Evolutionary conservation across 306 rosid species (phyloP), one percentile per base, ranked within the genome.

Genomic region (Rubus parviflorus): DNA sequence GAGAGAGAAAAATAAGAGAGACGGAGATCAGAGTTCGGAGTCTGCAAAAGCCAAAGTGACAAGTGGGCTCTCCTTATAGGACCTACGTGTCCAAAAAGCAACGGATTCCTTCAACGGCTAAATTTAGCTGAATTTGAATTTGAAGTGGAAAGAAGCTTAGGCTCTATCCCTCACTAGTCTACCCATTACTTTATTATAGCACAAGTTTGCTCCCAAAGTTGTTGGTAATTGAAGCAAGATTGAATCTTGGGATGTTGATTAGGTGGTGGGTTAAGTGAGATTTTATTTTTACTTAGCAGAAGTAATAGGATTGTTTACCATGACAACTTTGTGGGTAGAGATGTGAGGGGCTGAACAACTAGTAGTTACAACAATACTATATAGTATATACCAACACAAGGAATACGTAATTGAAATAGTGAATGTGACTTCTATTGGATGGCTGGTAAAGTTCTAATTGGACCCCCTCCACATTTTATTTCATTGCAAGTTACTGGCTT

Each of bases 31-130:
- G 77, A 74, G 57, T 58, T 74, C 69, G 77, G 77, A 73, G 41
- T n/a, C 25, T 41, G 54, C 77, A 42, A 17, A 58, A 74, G 19
- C 58, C 43, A 17, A 22, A 45, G 70, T 46, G 70, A 74, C 78
- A 74, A n/a, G 30, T 61, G 70, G 45, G 42, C 0, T 46, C 40
- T 11, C 8, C 37, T 37, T 72, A 72, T 7, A 88, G 87, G 67
- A 23, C 87, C 87, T 84, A 77, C 85, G 10, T 51, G 76, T 63
- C 51, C 74, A 62, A 75, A 67, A 54, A 19, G 23, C 25, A 47
- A 25, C 72, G 75, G 51, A 42, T 47, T 57, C 38, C 79, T 12
- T 15, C 72, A 81, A 84, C 84, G 80, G 57, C 71, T 70, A 47
- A 42, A 54, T 54, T 49, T 45, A 49, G 78, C 22, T 7, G 11